Percentiles rank a stretch among this genome's conserved stretches.
phyloP scores from a whole-genome alignment of 2,329 filamentous ascomycete species.

The Aspergillus novofumigatus region DNA sequence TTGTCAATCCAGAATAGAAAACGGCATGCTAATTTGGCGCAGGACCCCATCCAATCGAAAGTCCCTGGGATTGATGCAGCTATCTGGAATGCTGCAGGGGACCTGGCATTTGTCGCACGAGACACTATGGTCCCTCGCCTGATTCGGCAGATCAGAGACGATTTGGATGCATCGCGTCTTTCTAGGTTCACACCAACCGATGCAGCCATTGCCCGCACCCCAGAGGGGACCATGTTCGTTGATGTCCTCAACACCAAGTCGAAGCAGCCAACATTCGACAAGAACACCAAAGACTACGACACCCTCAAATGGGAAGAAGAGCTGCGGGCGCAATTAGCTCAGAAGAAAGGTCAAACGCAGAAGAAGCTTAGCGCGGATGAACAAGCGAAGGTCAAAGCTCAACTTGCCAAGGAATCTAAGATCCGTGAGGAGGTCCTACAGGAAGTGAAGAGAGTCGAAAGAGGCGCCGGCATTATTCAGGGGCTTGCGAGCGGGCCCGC shows the following conservation, averaged over 20 bases:
- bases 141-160: conserved; percentile 66
- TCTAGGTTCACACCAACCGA: conserved; percentile 76
- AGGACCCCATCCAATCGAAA: conserved; percentile 33
- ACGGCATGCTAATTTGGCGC: conserved; percentile 1
- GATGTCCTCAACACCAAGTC: conserved; percentile 86
- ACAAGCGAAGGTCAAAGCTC: conserved; percentile 81
- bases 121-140: conserved; percentile 73
- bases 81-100: conserved; percentile 79
- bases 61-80: conserved; percentile 53
- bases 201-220: conserved; percentile 86
- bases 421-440: conserved; percentile 70
- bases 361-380: conserved; percentile 91
- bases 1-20: neutral
- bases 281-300: conserved; percentile 92
- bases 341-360: conserved; percentile 79
- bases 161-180: conserved; percentile 68
- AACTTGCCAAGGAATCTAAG: conserved; percentile 77
- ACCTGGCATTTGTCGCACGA: conserved; percentile 89
- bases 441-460: conserved; percentile 66
- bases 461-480: conserved; percentile 81
- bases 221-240: conserved; percentile 81
- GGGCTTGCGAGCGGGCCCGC: conserved; percentile 81
- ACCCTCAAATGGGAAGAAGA: conserved; percentile 97
- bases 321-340: conserved; percentile 76
- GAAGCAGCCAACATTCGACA: conserved; percentile 66